Evolutionary conservation across 768 basidiomycete genomes (phyloP).

Genomic region (Pisolithus albus): DNA sequence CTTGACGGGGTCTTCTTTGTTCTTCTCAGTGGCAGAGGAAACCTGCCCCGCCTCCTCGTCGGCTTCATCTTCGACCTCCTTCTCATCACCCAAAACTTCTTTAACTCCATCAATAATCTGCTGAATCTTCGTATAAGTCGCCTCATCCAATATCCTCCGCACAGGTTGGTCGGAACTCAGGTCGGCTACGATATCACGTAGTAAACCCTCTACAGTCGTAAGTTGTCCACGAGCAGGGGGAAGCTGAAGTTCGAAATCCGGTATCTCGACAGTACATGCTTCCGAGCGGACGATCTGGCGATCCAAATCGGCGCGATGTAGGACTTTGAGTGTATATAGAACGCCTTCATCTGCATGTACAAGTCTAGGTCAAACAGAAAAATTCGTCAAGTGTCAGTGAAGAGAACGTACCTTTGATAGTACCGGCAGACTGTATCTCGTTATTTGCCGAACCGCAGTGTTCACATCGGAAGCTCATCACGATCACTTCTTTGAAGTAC

Average conservation of each 20-base stretch:
- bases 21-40: constrained; percentile 25
- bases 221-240: constrained; percentile 76
- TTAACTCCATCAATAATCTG: constrained; percentile 59
- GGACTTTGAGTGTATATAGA: constrained; percentile 73
- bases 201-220: constrained; percentile 92
- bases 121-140: constrained; percentile 68
- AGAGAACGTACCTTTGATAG: constrained; percentile 66
- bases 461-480: constrained; percentile 95
- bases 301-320: constrained; percentile 71
- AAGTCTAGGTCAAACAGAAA: not conserved
- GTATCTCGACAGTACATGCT: constrained; percentile 73
- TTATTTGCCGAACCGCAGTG: constrained; percentile 88
- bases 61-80: constrained; percentile 45
- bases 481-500: constrained; percentile 89
- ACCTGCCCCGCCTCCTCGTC: constrained; percentile 16
- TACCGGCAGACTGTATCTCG: constrained; percentile 87
- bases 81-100: constrained; percentile 51
- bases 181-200: constrained; percentile 77
- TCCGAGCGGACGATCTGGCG: constrained; percentile 91
- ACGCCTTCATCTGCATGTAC: constrained; percentile 67
- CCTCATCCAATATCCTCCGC: constrained; percentile 70
- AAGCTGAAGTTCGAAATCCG: constrained; percentile 58
- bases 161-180: constrained; percentile 77
- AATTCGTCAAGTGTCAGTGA: not conserved
- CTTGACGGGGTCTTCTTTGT: constrained; percentile 49